phyloP scores from a whole-genome alignment of 78 protist species.

The Speleostelium caveatum region DNA sequence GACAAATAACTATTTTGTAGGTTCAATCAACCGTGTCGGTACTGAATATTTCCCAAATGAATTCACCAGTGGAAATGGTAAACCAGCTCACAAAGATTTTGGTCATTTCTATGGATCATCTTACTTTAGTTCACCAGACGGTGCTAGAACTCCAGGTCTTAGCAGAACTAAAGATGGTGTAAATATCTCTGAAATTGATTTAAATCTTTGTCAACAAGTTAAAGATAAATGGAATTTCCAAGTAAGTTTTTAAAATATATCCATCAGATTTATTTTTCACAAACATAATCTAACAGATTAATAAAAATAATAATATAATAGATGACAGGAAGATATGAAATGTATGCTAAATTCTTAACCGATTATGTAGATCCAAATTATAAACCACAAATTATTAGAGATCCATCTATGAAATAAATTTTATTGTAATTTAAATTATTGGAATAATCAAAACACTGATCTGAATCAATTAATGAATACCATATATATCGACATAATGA shows the following conservation, averaged over 20 bases:
- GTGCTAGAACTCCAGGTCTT: conserved; percentile 88
- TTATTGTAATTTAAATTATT: not conserved
- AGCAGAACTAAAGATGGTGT: conserved; percentile 93
- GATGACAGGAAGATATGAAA: conserved; percentile 80
- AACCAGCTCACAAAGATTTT: conserved; percentile 95
- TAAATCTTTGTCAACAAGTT: conserved; percentile 92
- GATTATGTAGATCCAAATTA: conserved; percentile 75
- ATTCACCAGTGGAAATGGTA: conserved; percentile 94
- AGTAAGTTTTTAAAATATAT: too few species aligned
- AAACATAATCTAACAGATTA: not conserved
- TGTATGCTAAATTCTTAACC: conserved; percentile 77
- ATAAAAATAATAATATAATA: not conserved
- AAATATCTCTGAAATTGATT: conserved; percentile 93
- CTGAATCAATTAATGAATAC: too few species aligned
- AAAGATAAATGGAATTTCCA: conserved; percentile 95
- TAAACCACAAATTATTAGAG: conserved; percentile 70
- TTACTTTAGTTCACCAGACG: conserved; percentile 94
- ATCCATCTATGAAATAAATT: conserved; percentile 72
- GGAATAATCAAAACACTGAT: too few species aligned
- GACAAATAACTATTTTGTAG: conserved; percentile 87
- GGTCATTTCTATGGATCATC: conserved; percentile 98
- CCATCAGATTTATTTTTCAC: too few species aligned
- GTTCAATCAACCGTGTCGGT: conserved; percentile 95
- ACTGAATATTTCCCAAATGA: conserved; percentile 94
- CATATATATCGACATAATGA: too few species aligned